Base-by-base conservation (phyloP, 2,329 filamentous ascomycete species). In the Penicillium nordicum region DNA sequence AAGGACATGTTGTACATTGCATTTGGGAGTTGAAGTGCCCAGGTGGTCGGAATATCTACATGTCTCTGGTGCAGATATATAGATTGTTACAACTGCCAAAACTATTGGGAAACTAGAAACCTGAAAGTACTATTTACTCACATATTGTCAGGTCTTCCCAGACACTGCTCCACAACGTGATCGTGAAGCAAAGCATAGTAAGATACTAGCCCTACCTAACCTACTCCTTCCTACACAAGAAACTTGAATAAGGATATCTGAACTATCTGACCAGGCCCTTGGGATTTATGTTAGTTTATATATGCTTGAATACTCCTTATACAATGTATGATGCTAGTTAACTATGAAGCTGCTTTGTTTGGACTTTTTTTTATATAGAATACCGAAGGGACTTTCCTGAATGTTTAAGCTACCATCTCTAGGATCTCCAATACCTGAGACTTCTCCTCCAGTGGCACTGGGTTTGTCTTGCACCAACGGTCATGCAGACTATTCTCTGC, bases 401-500 rank as follows among this genome's bases (percentile, higher is more conserved):
- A 32, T 51, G 44, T 38, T 52, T 7, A 63, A 34, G 63, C 42
- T 12, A 64, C 63, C 63, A 64, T 66, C 29, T 65, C 61, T 42
- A 65, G 30, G 10, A 66, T 66, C 55, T 65, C 63, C 43, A 66
- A 21, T 14, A 65, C 64, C 29, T 66, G 61, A 18, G 45, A 50
- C 27, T 66, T 64, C 16, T 61, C 58, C 21, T 54, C 60, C 25
- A 66, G 25, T 7, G 64, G 63, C 5, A 66, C 50, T 9, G 63
- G 63, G 25, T 65, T 66, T 8, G 55, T 48, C 51, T 60, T 50
- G 44, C 64, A 66, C 59, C 58, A 64, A 12, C 60, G 58, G 32
- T 63, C 65, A 38, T 65, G 60, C 14, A 66, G 48, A 40, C 63
- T 66, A 44, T 65, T 53, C 18, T 53, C 69, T 0, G 83, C 81